Evolutionary conservation across 1,139 yeast genomes (phyloP).

Genomic region (Lodderomyces elongisporus): DNA sequence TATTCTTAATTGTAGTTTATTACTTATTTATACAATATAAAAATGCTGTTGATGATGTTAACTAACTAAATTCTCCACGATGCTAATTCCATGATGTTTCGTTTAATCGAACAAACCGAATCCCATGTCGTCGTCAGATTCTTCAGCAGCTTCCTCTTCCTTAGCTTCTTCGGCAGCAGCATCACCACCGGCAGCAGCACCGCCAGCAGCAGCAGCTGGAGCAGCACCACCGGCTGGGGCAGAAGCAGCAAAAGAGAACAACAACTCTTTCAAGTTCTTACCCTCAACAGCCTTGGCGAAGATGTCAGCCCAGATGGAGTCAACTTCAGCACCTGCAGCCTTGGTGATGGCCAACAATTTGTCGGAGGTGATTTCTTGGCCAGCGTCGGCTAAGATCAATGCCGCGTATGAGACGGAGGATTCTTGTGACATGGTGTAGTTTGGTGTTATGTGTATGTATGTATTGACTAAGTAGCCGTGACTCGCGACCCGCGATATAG

Average conservation of each 20-base stretch:
- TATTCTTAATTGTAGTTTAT: too few species aligned
- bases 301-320: conserved; percentile 87
- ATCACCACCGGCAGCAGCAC: conserved; percentile 43
- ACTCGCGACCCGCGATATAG: too few species aligned
- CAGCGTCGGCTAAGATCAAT: conserved; percentile 96
- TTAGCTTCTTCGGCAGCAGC: conserved; percentile 45
- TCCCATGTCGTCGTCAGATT: conserved; percentile 81
- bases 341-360: conserved; percentile 79
- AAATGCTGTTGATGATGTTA: too few species aligned
- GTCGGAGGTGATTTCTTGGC: conserved; percentile 89
- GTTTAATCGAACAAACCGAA: conserved; percentile 49
- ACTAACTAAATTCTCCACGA: too few species aligned
- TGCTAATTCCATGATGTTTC: too few species aligned
- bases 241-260: conserved; percentile 67
- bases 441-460: conserved; percentile 1
- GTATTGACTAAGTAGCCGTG: too few species aligned
- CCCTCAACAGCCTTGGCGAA: conserved; percentile 97
- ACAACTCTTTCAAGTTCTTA: conserved; percentile 88
- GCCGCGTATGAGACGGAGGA: conserved; percentile 84
- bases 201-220: conserved; percentile 60
- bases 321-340: conserved; percentile 89
- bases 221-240: conserved; percentile 40
- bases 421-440: conserved; percentile 41
- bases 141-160: conserved; percentile 63
- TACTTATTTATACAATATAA: too few species aligned